Evolutionary conservation across 2,329 filamentous ascomycete genomes (phyloP), one percentile per base, ranked within the genome.

Genomic region (Teratosphaeria zuluensis): DNA sequence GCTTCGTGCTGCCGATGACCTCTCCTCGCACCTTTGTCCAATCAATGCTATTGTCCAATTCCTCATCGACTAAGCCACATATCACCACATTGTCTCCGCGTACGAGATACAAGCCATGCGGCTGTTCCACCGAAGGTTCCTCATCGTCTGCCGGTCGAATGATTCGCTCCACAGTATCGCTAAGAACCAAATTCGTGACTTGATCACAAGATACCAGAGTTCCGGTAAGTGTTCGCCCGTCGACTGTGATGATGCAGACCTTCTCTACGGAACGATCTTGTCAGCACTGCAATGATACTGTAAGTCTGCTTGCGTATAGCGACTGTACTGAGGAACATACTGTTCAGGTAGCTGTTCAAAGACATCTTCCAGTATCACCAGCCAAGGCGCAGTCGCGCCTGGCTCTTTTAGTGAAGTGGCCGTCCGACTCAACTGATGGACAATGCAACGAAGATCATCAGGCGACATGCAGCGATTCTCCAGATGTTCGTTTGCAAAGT

Each of bases 81-180:
- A 95, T 81, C 62, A 91, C 92, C 54, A 99, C 92, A 70, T 95
- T 96, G 73, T 99, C 94, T 56, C 94, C 94, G 61, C 94, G 84
- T 59, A 99, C 89, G 59, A 99, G 81, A 73, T 96, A 97, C 5
- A 97, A 77, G 1, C 94, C 94, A 62, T 96, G 84, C 4, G 88
- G 85, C 19, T 94, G 86, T 70, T 94, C 85, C 59, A 86, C 84
- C 51, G 88, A 95, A 0, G 87, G 83, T 66, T 95, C 90, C 48
- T 84, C 82, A 69, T 96, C 90, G 70, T 96, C 92, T 51, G 83
- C 82, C 1, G 88, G 87, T 63, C 90, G 88, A 68, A 99, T 96
- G 62, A 96, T 88, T 65, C 94, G 88, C 75, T 99, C 94, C 62
- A 91, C 79, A 3, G 92, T 90, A 64, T 89, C 81, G 65, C 85